Conservation (phyloP, 2,329 filamentous ascomycete species). For the Tolypocladium inflatum region DNA sequence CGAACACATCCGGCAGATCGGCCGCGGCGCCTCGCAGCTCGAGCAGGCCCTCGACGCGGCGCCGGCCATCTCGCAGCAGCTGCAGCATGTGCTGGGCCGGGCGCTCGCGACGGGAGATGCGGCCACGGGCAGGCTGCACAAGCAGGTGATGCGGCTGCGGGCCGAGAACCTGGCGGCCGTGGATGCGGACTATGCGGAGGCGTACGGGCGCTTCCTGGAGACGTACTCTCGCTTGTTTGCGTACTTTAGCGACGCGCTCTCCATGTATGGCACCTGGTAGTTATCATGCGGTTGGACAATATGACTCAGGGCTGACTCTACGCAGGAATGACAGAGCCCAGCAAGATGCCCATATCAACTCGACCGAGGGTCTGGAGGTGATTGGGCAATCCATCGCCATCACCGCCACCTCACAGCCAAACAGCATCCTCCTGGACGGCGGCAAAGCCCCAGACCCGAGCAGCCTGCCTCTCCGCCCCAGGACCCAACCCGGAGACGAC, state of each 20-base stretch:
- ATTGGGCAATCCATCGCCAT: slow-evolving; percentile 11
- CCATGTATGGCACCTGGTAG: background rate
- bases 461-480: slow-evolving; percentile 3
- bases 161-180: slow-evolving; percentile 11
- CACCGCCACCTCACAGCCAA: slow-evolving; percentile 7
- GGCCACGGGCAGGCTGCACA: slow-evolving; percentile 17
- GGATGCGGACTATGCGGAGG: slow-evolving; percentile 9
- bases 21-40: slow-evolving; percentile 4
- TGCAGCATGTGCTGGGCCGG: slow-evolving; percentile 18
- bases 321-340: slow-evolving; percentile 11
- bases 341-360: slow-evolving; percentile 14
- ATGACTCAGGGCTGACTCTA: background rate
- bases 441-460: slow-evolving; percentile 4
- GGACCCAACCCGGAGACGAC: background rate
- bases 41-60: slow-evolving; percentile 14
- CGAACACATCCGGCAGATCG: background rate
- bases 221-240: background rate
- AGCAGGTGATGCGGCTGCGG: slow-evolving; percentile 23
- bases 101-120: slow-evolving; percentile 19
- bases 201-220: background rate
- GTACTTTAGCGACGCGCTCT: background rate
- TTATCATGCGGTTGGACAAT: background rate
- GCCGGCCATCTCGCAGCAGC: slow-evolving; percentile 14
- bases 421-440: slow-evolving; percentile 8
- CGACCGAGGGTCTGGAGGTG: slow-evolving; percentile 7